Base-by-base conservation (phyloP, 257 asterid genomes). In the Scutellaria galericulata region DNA sequence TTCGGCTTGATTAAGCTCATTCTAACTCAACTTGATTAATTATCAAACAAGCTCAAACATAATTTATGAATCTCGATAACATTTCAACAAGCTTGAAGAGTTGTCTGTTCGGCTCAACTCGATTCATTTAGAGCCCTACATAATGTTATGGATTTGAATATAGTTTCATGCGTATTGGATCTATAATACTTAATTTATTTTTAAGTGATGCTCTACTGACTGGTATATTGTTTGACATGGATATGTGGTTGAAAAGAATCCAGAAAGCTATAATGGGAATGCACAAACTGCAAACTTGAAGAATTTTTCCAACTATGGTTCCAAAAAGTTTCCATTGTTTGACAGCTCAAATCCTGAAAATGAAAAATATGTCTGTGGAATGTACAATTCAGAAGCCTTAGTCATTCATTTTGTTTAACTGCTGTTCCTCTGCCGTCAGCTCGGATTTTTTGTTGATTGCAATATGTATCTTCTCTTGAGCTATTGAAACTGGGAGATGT, bases 231-330 rank as follows among this genome's bases (percentile, higher is more conserved):
- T 15, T 65, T 13, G 12, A 46, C 44, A n/a, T 46, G 13, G 58
- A 65, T 27, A 31, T 12, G 69, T 57, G 64, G 45, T 35, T 64
- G 20, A 47, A 37, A 24, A 47, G 71, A 47, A 31, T 13, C 22
- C 3, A 31, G 1, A 31, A 31, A 31, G 5, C 37, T 3, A 31
- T 31, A 2, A 31, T 31, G 37, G 37, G 5, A 31, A 31, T 2
- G 37, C 4, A 4, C 37, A 31, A 31, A 31, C 37, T 31, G 37
- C 37, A 31, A 31, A 56, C 24, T 56, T 52, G 1, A 57, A 57
- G 5, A 9, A 27, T 9, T n/a, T 27, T 57, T 57, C 7, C 6
- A 48, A 47, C 22, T 37, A 27, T 48, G 56, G 52, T 9, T 64
- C 70, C 42, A 22, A 22, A 46, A 22, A 24, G 56, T 24, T 66